Evolutionary conservation across 2,329 filamentous ascomycete species (phyloP).

Genomic region (Aspergillus fumigatus): DNA sequence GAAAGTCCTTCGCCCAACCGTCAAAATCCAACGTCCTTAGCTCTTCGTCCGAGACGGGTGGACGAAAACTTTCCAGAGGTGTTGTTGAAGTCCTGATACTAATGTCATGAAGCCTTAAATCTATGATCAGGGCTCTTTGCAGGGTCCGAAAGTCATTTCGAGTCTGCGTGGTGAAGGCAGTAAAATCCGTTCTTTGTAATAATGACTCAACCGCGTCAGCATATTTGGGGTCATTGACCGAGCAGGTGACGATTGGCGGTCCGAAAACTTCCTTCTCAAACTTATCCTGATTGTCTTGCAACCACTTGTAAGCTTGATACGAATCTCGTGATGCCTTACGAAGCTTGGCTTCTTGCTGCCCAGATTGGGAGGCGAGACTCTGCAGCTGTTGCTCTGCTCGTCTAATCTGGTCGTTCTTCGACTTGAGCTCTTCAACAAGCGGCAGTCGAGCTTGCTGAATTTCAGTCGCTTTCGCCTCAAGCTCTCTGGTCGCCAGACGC

Average conservation of each 20-base stretch:
- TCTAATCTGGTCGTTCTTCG: slow-evolving; percentile 34
- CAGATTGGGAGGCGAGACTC: slow-evolving; percentile 67
- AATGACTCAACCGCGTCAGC: slow-evolving; percentile 57
- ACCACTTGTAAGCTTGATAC: slow-evolving; percentile 72
- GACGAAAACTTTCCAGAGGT: slow-evolving; percentile 51
- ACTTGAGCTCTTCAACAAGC: slow-evolving; percentile 30
- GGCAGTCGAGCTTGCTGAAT: slow-evolving; percentile 36
- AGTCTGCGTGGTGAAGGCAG: slow-evolving; percentile 70
- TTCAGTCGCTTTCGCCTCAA: slow-evolving; percentile 37
- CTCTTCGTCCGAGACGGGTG: slow-evolving; percentile 54
- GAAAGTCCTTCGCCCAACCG: slow-evolving; percentile 71
- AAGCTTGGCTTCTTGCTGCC: slow-evolving; percentile 67
- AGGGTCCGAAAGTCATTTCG: slow-evolving; percentile 70
- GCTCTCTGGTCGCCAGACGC: slow-evolving; percentile 36
- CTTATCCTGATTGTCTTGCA: slow-evolving; percentile 62
- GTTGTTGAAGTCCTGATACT: slow-evolving; percentile 62
- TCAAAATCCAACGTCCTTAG: slow-evolving; percentile 63
- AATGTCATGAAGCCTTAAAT: slow-evolving; percentile 64
- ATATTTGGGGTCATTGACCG: slow-evolving; percentile 67
- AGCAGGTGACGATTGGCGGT: slow-evolving; percentile 75
- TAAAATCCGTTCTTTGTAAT: slow-evolving; percentile 50
- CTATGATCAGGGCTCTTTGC: slow-evolving; percentile 58
- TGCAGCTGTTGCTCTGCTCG: slow-evolving; percentile 49
- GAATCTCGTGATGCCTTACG: slow-evolving; percentile 59
- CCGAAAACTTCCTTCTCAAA: slow-evolving; percentile 77